A percentile compares a stretch with the other conserved stretches of the same genome.
These are phyloP conservation scores for Strigomonas galati DNA, from an alignment of 208 protist species.

Conservation along the genomic window DNA sequence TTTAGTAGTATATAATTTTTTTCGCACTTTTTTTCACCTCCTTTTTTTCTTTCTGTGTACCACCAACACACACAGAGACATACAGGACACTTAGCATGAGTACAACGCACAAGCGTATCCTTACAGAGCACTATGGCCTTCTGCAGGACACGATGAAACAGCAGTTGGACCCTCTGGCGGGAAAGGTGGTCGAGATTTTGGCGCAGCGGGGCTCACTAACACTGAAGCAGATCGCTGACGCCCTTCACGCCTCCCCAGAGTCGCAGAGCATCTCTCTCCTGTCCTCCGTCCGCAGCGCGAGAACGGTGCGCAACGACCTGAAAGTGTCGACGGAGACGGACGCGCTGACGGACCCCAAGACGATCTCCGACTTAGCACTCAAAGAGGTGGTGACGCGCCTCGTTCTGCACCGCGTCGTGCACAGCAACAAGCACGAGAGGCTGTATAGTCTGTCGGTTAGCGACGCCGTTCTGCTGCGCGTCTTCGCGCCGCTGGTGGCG, in stretches of 20 bases:
- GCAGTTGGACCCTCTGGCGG: conserved; percentile 35
- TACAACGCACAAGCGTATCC: neutral
- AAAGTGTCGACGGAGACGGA: neutral
- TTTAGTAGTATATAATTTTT: conserved; percentile 2
- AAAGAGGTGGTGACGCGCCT: conserved; percentile 72
- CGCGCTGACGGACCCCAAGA: neutral
- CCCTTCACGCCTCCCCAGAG: conserved; percentile 6
- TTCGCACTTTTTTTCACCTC: conserved; percentile 11
- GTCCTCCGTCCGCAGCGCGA: neutral
- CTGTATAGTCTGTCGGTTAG: conserved; percentile 53
- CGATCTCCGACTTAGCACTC: conserved; percentile 49
- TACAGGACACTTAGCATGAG: conserved; percentile 5
- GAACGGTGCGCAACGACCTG: neutral
- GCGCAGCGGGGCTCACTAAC: conserved; percentile 22
- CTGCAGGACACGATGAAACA: conserved; percentile 20
- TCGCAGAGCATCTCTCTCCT: neutral
- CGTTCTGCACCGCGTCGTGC: conserved; percentile 66
- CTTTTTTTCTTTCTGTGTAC: conserved; percentile 10
- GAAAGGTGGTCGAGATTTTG: conserved; percentile 22
- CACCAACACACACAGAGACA: neutral
- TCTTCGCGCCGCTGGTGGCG: conserved; percentile 52
- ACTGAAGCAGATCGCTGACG: conserved; percentile 23
- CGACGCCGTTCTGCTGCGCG: conserved; percentile 55
- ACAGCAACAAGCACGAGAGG: conserved; percentile 21
- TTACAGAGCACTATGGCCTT: conserved; percentile 13